Evolutionary conservation across 2,329 filamentous ascomycete species (phyloP).

Genomic region (Talaromyces islandicus): DNA sequence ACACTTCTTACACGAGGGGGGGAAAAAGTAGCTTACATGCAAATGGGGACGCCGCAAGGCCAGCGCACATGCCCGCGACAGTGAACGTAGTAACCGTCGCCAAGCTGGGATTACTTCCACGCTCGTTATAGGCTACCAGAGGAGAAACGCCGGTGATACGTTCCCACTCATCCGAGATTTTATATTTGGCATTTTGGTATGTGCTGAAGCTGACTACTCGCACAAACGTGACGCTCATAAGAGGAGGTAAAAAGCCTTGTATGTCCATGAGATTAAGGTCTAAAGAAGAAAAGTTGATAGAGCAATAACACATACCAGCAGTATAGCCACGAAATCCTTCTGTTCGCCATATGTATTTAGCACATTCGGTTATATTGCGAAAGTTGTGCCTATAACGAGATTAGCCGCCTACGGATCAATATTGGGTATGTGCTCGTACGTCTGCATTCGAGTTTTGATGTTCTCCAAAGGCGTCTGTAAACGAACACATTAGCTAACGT

Average conservation of each 20-base stretch:
- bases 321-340: constrained; percentile 44
- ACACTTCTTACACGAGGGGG: not conserved
- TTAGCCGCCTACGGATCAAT: constrained; percentile 2
- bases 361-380: constrained; percentile 35
- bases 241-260: constrained; percentile 38
- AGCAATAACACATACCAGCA: constrained; percentile 29
- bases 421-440: constrained; percentile 25
- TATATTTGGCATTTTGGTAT: constrained; percentile 38
- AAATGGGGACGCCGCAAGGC: constrained; percentile 35
- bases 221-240: constrained; percentile 41
- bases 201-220: constrained; percentile 42
- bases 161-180: constrained; percentile 34
- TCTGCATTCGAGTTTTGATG: constrained; percentile 46
- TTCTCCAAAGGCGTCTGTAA: constrained; percentile 42
- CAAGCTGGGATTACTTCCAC: constrained; percentile 36
- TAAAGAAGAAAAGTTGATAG: not conserved
- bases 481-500: not conserved
- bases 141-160: constrained; percentile 36
- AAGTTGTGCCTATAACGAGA: constrained; percentile 36
- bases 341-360: constrained; percentile 41
- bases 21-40: constrained; percentile 32
- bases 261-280: not conserved
- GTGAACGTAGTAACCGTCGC: constrained; percentile 38
- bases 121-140: constrained; percentile 34
- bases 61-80: constrained; percentile 36